Percentiles rank a stretch among this genome's conserved stretches.
These are phyloP conservation scores for Vaccinium darrowii DNA, from an alignment of 148 eudicot genomes.

Conservation along the genomic window DNA sequence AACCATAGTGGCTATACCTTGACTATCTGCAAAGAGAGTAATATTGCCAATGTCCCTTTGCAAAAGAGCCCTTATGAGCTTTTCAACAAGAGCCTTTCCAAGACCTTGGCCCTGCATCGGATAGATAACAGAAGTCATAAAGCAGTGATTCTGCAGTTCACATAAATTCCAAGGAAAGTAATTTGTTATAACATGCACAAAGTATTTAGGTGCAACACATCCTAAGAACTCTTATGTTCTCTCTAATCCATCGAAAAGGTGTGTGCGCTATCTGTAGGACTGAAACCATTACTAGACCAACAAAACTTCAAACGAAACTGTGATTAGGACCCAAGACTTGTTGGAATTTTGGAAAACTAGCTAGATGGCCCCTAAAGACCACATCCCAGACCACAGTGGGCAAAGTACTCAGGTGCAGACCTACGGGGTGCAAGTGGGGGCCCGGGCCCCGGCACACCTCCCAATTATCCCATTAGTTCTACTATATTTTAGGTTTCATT, in stretches of 20 bases:
- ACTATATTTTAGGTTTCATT: too few relatives aligned
- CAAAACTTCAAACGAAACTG: not conserved
- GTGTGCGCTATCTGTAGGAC: too few relatives aligned
- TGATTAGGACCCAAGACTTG: too few relatives aligned
- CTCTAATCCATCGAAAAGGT: too few relatives aligned
- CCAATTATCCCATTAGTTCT: too few relatives aligned
- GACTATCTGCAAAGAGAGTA: conserved; percentile 85
- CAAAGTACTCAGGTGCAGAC: too few relatives aligned
- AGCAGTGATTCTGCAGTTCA: conserved; percentile 1
- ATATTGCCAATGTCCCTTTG: conserved; percentile 95
- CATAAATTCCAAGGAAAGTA: conserved; percentile 7
- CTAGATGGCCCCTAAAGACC: too few relatives aligned
- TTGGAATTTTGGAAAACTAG: too few relatives aligned
- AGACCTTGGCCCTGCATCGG: conserved; percentile 86
- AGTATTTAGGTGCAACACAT: conserved; percentile 3
- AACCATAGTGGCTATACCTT: conserved; percentile 42
- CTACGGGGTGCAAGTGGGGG: too few relatives aligned
- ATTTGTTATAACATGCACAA: not conserved
- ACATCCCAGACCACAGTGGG: too few relatives aligned
- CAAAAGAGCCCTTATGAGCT: conserved; percentile 84
- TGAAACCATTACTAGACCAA: not conserved
- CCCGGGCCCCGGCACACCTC: too few relatives aligned
- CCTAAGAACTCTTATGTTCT: not conserved
- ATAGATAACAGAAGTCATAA: not conserved
- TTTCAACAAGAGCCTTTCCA: conserved; percentile 94